A percentile compares a stretch with the other conserved stretches of the same genome.
Evolutionary conservation across 805 yeast genomes (phyloP).

Genomic region (Kodamaea restingae): DNA sequence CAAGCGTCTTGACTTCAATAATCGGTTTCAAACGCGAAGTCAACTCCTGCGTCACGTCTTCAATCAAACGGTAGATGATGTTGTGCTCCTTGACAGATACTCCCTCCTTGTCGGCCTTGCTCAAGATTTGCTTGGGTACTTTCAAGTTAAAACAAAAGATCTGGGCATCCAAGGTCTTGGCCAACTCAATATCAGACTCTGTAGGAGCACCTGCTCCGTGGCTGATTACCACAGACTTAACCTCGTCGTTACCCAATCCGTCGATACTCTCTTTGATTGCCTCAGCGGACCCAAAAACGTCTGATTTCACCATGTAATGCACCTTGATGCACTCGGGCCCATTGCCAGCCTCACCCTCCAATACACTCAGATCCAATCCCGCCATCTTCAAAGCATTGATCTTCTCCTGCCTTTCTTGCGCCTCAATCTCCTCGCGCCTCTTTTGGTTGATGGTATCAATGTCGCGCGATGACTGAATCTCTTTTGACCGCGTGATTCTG

Average conservation of each 20-base stretch:
- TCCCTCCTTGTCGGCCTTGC: conserved; percentile 52
- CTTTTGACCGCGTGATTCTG: conserved; percentile 51
- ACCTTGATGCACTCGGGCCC: conserved; percentile 23
- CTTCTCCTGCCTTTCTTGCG: conserved; percentile 48
- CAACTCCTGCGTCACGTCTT: conserved; percentile 68
- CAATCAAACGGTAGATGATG: conserved; percentile 84
- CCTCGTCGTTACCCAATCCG: conserved; percentile 85
- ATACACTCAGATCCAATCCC: conserved; percentile 54
- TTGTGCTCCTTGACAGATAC: conserved; percentile 63
- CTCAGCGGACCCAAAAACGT: conserved; percentile 92
- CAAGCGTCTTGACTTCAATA: conserved; percentile 59
- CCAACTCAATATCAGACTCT: conserved; percentile 39
- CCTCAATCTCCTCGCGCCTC: conserved; percentile 52
- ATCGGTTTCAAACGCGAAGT: conserved; percentile 60
- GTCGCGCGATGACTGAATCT: conserved; percentile 55
- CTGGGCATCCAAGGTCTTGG: conserved; percentile 49
- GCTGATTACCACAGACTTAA: conserved; percentile 61
- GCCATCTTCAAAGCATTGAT: conserved; percentile 54
- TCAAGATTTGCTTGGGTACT: conserved; percentile 58
- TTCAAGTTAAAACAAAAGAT: conserved; percentile 77
- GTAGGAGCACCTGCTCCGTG: conserved; percentile 78
- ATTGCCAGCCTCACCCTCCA: conserved; percentile 30
- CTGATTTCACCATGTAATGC: conserved; percentile 78
- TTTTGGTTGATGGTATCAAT: conserved; percentile 69
- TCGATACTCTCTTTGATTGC: conserved; percentile 81